Base-by-base conservation (phyloP, 768 basidiomycete genomes). In the Agrocybe pediades region DNA sequence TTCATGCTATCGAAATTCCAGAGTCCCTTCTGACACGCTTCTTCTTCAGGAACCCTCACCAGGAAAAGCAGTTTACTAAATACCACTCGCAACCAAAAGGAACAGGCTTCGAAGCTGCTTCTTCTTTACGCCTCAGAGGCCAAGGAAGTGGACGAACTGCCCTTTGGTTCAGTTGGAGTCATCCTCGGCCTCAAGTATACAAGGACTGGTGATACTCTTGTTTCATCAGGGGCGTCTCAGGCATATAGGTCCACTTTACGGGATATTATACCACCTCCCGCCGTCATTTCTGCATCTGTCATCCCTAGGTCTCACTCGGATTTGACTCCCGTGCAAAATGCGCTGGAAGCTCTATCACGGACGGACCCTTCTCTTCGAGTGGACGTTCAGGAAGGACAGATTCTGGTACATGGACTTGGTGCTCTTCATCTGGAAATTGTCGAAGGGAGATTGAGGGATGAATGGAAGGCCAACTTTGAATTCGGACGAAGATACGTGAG, bases 301-400 rank as follows among this genome's bases (percentile, higher is more conserved):
- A 81, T 92, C 48, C 91, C 92, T 15, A 82, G 85, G 36, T 88
- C 90, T 20, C 85, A 90, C 63, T 80, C 88, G 8, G 93, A 95
- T 65, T 72, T 91, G 9, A 80, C 83, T 51, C 85, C 87, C 17
- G 88, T 94, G 1, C 86, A 91, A 70, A 79, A 85, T 43, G 92
- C 92, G 8, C 72, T 95, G 17, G 74, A 79, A 23, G 74, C 88
- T 1, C 73, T 95, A 23, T 74, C 83, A 16, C 86, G 92, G n/a
- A 94, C 93, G 1, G 92, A 95, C 63, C 92, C 92, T n/a, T 93
- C 91, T 0, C 82, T 93, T 24, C 86, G 93, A 17, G 75, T 86
- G 25, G 92, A 93, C 49, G 72, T 75, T 2, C 86, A 90, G 51
- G 92, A 95, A 58, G 92, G 91, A 1, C 92, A 95, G 62, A 74